Evolutionary conservation across 2,329 filamentous ascomycete species (phyloP), one percentile per base, ranked within the genome.

Genomic region (Aureobasidium sp.): DNA sequence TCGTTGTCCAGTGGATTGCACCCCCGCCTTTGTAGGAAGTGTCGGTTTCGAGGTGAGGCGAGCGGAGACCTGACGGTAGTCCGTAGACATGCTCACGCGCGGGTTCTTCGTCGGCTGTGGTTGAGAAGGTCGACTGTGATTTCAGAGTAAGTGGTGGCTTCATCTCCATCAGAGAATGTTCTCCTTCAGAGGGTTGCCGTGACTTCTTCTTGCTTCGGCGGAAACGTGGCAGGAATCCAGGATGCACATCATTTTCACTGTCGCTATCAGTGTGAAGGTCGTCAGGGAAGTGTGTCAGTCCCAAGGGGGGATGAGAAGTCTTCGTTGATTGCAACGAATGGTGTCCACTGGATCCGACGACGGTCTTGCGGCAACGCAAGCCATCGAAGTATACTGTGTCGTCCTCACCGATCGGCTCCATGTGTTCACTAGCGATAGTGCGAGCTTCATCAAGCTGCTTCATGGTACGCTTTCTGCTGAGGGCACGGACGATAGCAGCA

Each of bases 311-410:
- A 69, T 94, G 89, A 0, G 79, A 66, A 0, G 78, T 80, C 65
- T 78, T 82, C 67, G 73, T 68, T 21, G 75, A 75, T 46, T 72
- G 70, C 17, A 81, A 66, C 5, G 77, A 75, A 67, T 70, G 73
- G 51, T 64, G 74, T 9, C 45, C 45, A 31, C 77, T 77, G 42
- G 77, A 71, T 25, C 77, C 78, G 21, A 81, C 65, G 46, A 84
- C 72, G 2, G 84, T 86, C 69, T 78, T 84, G 57, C 94, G 82
- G 67, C 91, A 81, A 67, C 93, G 83, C 55, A 99, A 75, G 4
- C 94, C 94, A 74, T 97, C 94, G 86, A 91, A 99, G 74, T 97
- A 91, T 63, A 90, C 87, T 31, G 84, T 79, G 25, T 91, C 90
- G 65, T 90, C 84, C 69, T 96, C 91, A 49, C 81, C 83, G 57